phyloP scores from a whole-genome alignment of 805 yeast genomes.

The Schizosaccharomyces pombe region DNA sequence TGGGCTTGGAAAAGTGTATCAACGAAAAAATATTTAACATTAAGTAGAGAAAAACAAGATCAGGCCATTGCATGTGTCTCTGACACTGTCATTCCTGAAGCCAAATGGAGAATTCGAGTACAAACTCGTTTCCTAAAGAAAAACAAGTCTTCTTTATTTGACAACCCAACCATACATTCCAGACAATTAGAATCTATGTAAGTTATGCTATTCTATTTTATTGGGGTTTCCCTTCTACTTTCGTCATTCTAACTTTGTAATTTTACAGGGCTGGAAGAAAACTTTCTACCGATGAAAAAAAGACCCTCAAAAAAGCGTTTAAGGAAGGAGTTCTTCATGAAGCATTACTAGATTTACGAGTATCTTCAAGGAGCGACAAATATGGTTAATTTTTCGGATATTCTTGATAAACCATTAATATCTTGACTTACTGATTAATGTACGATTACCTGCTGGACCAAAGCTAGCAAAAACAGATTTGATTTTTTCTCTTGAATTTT shows the following conservation, averaged over 20 bases:
- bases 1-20: background rate
- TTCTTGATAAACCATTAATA: background rate
- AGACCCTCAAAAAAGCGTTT: background rate
- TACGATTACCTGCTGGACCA: background rate
- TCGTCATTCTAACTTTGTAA: background rate
- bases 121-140: background rate
- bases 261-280: background rate
- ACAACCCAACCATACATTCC: background rate
- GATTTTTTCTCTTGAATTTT: no score
- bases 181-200: background rate
- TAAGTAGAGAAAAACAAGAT: background rate
- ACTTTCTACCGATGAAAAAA: background rate
- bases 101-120: background rate
- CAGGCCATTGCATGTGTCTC: background rate
- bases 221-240: background rate
- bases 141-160: background rate
- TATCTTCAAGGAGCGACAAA: background rate
- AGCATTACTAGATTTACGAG: conserved; percentile 4
- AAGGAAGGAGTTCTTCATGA: conserved; percentile 1
- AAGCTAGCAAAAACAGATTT: background rate
- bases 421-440: background rate
- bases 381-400: background rate
- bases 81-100: background rate
- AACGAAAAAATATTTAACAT: background rate
- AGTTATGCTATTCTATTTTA: no score